Conservation (phyloP, 306 rosid species). For the Herpetospermum pedunculosum region DNA sequence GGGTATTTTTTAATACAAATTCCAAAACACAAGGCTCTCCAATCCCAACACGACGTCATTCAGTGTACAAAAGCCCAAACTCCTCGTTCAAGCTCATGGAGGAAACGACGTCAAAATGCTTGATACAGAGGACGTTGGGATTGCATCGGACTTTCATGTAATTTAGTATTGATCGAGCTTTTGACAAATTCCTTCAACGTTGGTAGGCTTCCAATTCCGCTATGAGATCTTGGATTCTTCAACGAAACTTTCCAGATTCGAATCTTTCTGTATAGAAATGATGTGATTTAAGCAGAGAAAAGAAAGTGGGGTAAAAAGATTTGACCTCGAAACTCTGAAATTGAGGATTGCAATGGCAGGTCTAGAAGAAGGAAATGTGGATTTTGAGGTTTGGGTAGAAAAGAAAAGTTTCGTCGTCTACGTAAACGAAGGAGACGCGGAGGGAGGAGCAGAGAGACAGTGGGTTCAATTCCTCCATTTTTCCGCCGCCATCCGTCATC, state of each 20-base stretch:
- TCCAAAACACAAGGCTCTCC: slow-evolving; percentile 24
- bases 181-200: slow-evolving; percentile 44
- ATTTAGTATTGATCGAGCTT: slow-evolving; percentile 65
- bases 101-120: slow-evolving; percentile 74
- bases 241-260: slow-evolving; percentile 52
- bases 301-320: no score
- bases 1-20: no score
- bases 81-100: slow-evolving; percentile 45
- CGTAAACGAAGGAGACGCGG: no score
- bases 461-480: no score
- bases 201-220: slow-evolving; percentile 61
- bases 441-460: no score
- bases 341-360: no score
- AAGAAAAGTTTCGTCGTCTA: no score
- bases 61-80: slow-evolving; percentile 48
- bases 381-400: no score
- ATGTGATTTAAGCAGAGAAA: no score
- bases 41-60: slow-evolving; percentile 45
- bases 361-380: no score
- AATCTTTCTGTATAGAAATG: slow-evolving; percentile 82
- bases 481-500: no score
- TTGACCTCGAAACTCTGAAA: no score
- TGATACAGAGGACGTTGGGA: slow-evolving; percentile 39
- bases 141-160: slow-evolving; percentile 54
- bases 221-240: slow-evolving; percentile 17